Conservation (phyloP, 495 filamentous ascomycete species). For the Penicillium waksmanii region DNA sequence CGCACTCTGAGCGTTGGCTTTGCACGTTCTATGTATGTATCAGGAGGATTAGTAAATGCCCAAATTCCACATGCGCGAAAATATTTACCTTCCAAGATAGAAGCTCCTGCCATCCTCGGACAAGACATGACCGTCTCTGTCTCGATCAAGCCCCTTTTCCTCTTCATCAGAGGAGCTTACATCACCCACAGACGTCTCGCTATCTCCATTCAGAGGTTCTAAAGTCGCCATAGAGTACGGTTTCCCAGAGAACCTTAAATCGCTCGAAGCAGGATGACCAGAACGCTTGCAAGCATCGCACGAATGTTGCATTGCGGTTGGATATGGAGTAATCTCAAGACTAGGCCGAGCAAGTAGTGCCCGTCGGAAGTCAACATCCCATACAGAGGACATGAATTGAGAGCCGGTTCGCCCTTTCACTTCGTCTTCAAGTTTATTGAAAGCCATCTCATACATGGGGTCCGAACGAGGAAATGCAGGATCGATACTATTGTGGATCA, state of each 20-base stretch:
- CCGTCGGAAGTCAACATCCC: conserved; percentile 67
- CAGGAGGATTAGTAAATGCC: background rate
- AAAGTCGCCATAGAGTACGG: conserved; percentile 72
- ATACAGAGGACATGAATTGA: conserved; percentile 74
- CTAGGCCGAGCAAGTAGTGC: conserved; percentile 69
- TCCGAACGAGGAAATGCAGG: conserved; percentile 70
- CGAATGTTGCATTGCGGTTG: conserved; percentile 42
- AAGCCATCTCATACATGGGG: conserved; percentile 69
- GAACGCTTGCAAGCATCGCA: conserved; percentile 82
- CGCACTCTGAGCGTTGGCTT: conserved; percentile 66
- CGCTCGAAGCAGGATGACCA: conserved; percentile 65
- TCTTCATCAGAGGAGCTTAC: conserved; percentile 38
- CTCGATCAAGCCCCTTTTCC: conserved; percentile 28
- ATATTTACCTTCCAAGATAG: conserved; percentile 49
- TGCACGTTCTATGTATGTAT: conserved; percentile 56
- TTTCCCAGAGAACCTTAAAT: conserved; percentile 65
- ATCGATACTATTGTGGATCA: conserved; percentile 76
- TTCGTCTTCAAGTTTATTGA: conserved; percentile 75
- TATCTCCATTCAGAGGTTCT: conserved; percentile 61
- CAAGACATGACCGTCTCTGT: conserved; percentile 40
- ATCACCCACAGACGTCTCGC: conserved; percentile 39
- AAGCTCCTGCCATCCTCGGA: conserved; percentile 41
- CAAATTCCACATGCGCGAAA: background rate
- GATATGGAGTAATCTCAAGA: conserved; percentile 37
- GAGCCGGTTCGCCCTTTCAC: conserved; percentile 67